Conservation (phyloP, 345 rosid species). For the Salix caprea region DNA sequence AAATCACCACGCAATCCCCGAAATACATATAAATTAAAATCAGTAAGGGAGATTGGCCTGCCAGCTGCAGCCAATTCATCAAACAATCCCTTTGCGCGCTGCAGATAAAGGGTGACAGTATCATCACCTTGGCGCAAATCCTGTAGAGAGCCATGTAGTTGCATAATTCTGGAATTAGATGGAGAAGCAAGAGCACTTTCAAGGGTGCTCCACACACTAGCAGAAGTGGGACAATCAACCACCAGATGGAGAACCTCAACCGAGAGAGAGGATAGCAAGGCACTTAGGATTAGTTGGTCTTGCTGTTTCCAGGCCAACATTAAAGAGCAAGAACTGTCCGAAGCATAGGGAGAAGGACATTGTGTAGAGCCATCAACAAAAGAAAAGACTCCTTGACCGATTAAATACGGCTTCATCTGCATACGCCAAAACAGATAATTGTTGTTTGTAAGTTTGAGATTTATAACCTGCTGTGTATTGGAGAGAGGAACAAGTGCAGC, state of each 20-base stretch:
- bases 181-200: not conserved
- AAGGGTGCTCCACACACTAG: not conserved
- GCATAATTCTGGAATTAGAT: not conserved
- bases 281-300: not conserved
- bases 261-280: not conserved
- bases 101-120: not conserved
- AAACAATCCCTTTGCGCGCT: not conserved
- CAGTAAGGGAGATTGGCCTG: no score
- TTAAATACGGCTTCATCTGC: no score
- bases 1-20: not conserved
- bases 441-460: no score
- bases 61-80: not conserved
- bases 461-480: no score
- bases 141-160: not conserved
- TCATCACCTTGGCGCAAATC: not conserved
- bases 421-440: no score
- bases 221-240: not conserved
- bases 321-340: rapidly evolving
- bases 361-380: no score
- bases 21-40: no score
- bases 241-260: not conserved
- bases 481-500: no score
- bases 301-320: not conserved
- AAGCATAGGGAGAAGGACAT: rapidly evolving
- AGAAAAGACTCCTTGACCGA: no score